These are phyloP conservation scores for Colletotrichum acutatum DNA, from an alignment of 2,329 filamentous ascomycete species.

Conservation along the genomic window DNA sequence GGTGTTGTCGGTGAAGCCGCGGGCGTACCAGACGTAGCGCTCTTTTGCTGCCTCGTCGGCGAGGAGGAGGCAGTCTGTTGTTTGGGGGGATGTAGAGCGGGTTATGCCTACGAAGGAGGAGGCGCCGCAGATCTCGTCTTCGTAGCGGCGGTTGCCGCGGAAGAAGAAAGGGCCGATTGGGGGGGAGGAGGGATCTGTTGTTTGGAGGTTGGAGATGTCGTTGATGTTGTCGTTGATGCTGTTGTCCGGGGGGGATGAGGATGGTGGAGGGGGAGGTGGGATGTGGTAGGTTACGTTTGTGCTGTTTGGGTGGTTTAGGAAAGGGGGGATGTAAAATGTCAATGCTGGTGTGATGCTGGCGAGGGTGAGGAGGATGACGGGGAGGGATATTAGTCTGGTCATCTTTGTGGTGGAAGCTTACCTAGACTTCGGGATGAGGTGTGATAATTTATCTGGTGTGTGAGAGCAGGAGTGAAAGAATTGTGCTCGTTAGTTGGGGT, in stretches of 20 bases:
- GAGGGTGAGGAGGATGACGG: not conserved
- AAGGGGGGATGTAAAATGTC: not conserved
- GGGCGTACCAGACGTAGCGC: not conserved
- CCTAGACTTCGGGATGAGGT: not conserved
- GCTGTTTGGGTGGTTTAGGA: slow-evolving; percentile 5
- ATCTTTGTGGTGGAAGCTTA: slow-evolving; percentile 1
- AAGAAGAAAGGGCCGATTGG: not conserved
- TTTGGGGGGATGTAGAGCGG: not conserved
- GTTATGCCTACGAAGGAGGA: slow-evolving; percentile 15
- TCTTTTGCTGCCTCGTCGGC: not conserved
- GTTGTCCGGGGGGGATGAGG: not conserved
- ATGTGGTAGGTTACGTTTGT: not conserved
- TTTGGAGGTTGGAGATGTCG: no score
- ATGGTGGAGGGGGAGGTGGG: not conserved
- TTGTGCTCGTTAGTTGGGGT: slow-evolving; percentile 14
- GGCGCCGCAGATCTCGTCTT: not conserved
- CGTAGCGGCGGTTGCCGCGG: not conserved
- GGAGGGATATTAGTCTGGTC: not conserved
- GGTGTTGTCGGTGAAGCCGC: slow-evolving; percentile 14
- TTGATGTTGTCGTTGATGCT: no score
- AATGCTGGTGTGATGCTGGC: not conserved
- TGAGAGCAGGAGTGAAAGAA: not conserved
- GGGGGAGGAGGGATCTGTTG: not conserved
- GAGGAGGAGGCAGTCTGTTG: slow-evolving; percentile 6
- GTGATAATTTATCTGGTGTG: no score